Evolutionary conservation across 139 green algal species (phyloP), one percentile per base, ranked within the genome.

Genomic region (Ulvella scutata): DNA sequence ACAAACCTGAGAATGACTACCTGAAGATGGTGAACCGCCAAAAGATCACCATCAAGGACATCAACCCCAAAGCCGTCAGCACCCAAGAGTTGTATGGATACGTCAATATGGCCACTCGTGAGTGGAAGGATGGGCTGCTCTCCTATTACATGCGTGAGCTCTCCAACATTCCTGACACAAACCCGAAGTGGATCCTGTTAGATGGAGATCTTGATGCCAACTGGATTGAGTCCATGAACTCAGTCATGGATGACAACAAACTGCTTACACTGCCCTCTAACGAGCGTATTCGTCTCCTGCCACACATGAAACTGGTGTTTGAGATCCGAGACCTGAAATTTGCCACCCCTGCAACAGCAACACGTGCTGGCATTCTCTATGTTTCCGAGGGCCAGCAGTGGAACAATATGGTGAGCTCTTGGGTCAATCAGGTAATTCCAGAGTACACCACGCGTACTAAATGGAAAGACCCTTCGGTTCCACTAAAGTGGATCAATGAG

Each of bases 141-240:
- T 92, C 85, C 2, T 92, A 81, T 84, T 92, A 87, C 79, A 94
- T 96, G 91, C 88, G 91, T 31, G 90, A 95, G 82, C 83, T 96
- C 43, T 84, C 88, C 39, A 93, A 93, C 81, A 79, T 92, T 43
- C 85, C 87, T 4, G 87, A 91, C 79, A 86, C 91, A 62, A 88
- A 93, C 76, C 90, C 90, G 76, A 93, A 95, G 83, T 95, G 90
- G 90, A 90, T 95, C 61, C 74, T 95, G 79, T 83, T 93, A 28
- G 90, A 93, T 72, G 90, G 90, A 39, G 90, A 95, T 79, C 81
- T 95, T 37, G 90, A 95, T 77, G 90, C 90, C 72, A 92, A 93
- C 83, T 95, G 90, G 88, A 92, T 95, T 44, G 90, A 95, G 85
- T 91, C 85, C 34, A 95, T 95, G 90, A 95, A 95, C 84, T 86